phyloP scores from a whole-genome alignment of 805 yeast species.

The Komagataella populi region DNA sequence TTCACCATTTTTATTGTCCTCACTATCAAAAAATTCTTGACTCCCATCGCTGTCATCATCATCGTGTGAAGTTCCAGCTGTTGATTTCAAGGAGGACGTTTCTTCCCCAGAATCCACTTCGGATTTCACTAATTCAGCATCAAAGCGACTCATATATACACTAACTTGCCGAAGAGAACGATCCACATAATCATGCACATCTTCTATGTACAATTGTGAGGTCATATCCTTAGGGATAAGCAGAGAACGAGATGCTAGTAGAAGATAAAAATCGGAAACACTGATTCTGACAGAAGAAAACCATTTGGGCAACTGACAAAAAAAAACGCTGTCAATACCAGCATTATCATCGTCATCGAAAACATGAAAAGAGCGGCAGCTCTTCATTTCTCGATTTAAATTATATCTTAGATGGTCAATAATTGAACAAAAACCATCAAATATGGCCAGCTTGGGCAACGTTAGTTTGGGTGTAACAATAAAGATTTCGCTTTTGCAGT shows the following conservation, averaged over 20 bases:
- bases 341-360: neutral
- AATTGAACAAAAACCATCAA: conserved; percentile 14
- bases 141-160: neutral
- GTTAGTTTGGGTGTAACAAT: neutral
- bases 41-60: neutral
- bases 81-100: neutral
- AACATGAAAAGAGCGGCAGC: neutral
- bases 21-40: neutral
- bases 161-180: conserved; percentile 5
- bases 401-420: conserved; percentile 2
- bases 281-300: conserved; percentile 14
- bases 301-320: conserved; percentile 20
- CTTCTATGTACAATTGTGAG: conserved; percentile 15
- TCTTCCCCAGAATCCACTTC: neutral
- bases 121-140: neutral
- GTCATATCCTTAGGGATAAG: conserved; percentile 25
- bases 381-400: neutral
- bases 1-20: neutral
- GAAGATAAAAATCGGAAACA: conserved; percentile 7
- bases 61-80: neutral
- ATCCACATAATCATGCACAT: conserved; percentile 23
- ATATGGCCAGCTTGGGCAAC: conserved; percentile 8
- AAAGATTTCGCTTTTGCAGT: neutral
- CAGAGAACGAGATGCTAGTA: conserved; percentile 28
- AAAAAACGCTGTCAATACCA: conserved; percentile 6